A percentile compares a stretch with the other conserved stretches of the same genome.
These are phyloP conservation scores for Penicillium angulare DNA, from an alignment of 495 filamentous ascomycete genomes.

Conservation along the genomic window DNA sequence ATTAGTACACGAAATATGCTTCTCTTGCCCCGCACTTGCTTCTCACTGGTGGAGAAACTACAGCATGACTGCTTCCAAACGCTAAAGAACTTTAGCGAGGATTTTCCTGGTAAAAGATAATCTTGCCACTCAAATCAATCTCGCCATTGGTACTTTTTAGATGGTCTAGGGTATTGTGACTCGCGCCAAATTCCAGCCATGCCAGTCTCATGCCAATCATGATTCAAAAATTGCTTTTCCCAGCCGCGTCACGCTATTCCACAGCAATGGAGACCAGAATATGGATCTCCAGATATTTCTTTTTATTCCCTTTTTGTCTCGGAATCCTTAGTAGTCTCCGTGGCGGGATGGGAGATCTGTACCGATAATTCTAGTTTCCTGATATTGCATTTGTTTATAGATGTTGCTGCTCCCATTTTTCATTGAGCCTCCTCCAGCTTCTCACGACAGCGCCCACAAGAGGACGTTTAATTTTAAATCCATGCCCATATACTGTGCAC, in stretches of 20 bases:
- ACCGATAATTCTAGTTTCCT: neutral
- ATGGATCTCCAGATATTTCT: constrained; percentile 1
- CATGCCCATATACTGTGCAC: too few relatives aligned
- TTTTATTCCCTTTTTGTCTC: constrained; percentile 9
- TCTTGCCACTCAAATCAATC: neutral
- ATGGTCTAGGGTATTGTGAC: constrained; percentile 6
- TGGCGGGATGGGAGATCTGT: constrained; percentile 13
- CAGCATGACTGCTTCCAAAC: neutral
- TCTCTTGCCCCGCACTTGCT: constrained; percentile 11
- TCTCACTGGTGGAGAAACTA: constrained; percentile 22
- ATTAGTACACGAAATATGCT: too few relatives aligned
- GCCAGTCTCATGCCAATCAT: constrained; percentile 7
- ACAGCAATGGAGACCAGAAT: neutral
- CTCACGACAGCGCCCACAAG: too few relatives aligned
- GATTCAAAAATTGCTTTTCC: constrained; percentile 5
- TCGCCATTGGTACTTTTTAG: neutral
- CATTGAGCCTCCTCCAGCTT: too few relatives aligned
- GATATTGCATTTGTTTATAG: neutral
- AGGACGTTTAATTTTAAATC: too few relatives aligned
- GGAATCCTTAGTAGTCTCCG: constrained; percentile 12
- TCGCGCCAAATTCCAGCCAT: constrained; percentile 2
- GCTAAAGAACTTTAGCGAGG: neutral
- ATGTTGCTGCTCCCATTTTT: neutral
- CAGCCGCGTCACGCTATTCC: neutral
- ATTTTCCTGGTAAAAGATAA: neutral